A percentile compares a stretch with the other conserved stretches of the same genome.
phyloP scores from a whole-genome alignment of 2,329 filamentous ascomycete genomes.

The Fusarium falciforme region DNA sequence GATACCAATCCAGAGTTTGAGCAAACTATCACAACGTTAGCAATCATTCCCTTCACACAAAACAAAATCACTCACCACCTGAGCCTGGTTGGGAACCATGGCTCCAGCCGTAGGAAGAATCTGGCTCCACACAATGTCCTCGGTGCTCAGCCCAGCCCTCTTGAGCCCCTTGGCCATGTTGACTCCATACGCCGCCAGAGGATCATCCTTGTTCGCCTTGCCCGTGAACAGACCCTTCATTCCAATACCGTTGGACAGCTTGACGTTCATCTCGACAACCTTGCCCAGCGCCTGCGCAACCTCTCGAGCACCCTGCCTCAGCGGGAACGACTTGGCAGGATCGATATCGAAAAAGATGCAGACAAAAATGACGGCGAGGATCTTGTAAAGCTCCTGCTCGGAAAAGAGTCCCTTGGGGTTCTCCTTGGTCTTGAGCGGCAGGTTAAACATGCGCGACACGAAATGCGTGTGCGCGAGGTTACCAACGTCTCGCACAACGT shows the following conservation, averaged over 20 bases:
- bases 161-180: constrained; percentile 73
- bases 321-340: constrained; percentile 72
- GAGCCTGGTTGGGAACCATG: constrained; percentile 77
- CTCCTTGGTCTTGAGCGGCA: constrained; percentile 73
- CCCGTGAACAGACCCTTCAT: constrained; percentile 62
- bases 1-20: constrained; percentile 79
- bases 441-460: constrained; percentile 69
- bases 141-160: constrained; percentile 69
- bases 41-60: background rate
- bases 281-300: constrained; percentile 69
- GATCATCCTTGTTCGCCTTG: constrained; percentile 63
- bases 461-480: constrained; percentile 76
- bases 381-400: constrained; percentile 68
- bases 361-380: constrained; percentile 73
- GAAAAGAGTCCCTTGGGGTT: constrained; percentile 69
- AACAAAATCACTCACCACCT: constrained; percentile 64
- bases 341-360: constrained; percentile 76
- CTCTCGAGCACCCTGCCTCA: constrained; percentile 68
- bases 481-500: constrained; percentile 76
- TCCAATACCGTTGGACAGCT: constrained; percentile 59
- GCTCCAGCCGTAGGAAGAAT: constrained; percentile 75
- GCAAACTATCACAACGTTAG: constrained; percentile 66
- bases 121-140: constrained; percentile 78
- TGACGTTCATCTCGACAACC: constrained; percentile 73
- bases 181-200: constrained; percentile 72